Percentiles rank a stretch among this genome's conserved stretches.
Conservation (phyloP, 768 basidiomycete species). For the Tephrocybe rancida region DNA sequence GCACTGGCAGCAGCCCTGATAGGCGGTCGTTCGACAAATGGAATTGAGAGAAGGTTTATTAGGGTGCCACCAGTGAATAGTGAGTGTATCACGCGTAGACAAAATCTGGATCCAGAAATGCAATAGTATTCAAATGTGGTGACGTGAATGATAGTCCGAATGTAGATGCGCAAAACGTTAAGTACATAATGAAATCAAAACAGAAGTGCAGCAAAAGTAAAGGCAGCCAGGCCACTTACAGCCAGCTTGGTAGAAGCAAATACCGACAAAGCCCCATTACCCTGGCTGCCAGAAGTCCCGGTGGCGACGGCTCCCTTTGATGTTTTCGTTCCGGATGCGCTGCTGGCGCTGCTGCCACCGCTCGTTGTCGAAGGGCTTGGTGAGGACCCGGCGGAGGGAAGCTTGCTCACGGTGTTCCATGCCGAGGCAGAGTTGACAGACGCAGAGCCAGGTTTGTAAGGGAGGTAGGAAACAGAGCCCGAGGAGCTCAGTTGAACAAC, state of each 20-base stretch:
- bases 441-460: slow-evolving; percentile 50
- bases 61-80: too few relatives aligned
- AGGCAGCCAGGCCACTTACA: slow-evolving; percentile 8
- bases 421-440: slow-evolving; percentile 43
- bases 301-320: slow-evolving; percentile 15
- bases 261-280: slow-evolving; percentile 10
- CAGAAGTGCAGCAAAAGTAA: slow-evolving; percentile 12
- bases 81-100: too few relatives aligned
- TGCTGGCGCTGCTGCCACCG: neutral
- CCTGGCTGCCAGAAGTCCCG: slow-evolving; percentile 5
- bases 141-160: neutral
- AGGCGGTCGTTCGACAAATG: too few relatives aligned
- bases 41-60: too few relatives aligned
- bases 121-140: neutral
- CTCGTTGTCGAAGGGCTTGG: neutral
- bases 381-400: slow-evolving; percentile 47
- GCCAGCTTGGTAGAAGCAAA: slow-evolving; percentile 9
- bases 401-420: slow-evolving; percentile 49
- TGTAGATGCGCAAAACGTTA: slow-evolving; percentile 4
- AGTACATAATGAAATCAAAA: slow-evolving; percentile 5
- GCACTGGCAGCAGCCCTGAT: too few relatives aligned
- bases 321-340: slow-evolving; percentile 9
- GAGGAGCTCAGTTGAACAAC: slow-evolving; percentile 70
- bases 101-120: neutral
- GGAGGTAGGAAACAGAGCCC: slow-evolving; percentile 62